Base-by-base conservation (phyloP, 2,329 filamentous ascomycete species). In the Zymoseptoria ardabiliae region DNA sequence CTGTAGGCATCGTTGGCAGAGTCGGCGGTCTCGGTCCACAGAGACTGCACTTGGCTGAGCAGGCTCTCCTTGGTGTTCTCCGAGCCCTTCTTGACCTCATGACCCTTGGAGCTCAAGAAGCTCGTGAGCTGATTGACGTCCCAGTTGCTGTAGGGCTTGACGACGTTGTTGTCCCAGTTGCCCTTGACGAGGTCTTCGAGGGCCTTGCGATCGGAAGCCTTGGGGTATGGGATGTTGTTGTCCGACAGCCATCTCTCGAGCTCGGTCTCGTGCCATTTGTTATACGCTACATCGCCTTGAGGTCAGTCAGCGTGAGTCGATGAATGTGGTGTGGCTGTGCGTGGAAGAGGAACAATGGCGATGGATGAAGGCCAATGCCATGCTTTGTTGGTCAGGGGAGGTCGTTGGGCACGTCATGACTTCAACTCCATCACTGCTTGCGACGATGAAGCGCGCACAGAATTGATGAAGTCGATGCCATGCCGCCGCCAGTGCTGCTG, bases 191-290 rank as follows among this genome's bases (percentile, higher is more conserved):
- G 79, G 63, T 86, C 86, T 77, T 96, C 89, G n/a, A 99, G 86
- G 66, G 96, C 91, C 77, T 94, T 96, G 71, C 94, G 91, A 76
- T 97, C 91, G 54, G 93, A 86, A 10, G 92, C 85, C 10, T 85
- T 87, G n/a, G 94, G 91, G 74, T 97, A 91, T 9, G 93, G 91
- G 59, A 99, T 82, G 73, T 92, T 85, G 77, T 97, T 84, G 73
- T 99, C 94, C 28, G 89, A 89, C 54, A 99, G 85, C 94, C 94
- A 99, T 70, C 92, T 85, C 79, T 99, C 93, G 28, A 99, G 85
- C 81, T 99, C 94, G 21, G 90, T 96, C 80, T 97, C 88, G 70
- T 97, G 93, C 94, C 94, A 99, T 75, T 94, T 97, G 79, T 97
- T 97, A 82, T 97, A 97, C 17, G 88, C 93, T 96, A 71, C 54